Conservation (phyloP, 768 basidiomycete species). For the Collybiopsis confluens region DNA sequence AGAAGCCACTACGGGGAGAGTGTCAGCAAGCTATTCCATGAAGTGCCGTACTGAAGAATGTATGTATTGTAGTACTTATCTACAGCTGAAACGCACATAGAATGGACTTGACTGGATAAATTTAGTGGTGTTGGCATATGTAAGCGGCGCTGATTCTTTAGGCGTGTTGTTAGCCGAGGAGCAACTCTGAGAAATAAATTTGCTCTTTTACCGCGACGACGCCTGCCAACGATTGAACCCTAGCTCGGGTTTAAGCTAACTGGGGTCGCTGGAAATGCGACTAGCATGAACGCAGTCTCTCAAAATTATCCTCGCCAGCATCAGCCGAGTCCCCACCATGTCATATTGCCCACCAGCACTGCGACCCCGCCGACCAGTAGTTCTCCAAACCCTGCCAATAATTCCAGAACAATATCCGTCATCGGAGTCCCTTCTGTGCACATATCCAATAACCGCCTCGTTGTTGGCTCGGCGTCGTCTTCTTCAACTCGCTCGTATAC, state of each 20-base stretch:
- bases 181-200: not conserved
- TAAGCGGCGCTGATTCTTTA: not conserved
- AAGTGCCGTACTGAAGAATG: constrained; percentile 69
- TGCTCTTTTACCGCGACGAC: not conserved
- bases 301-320: constrained; percentile 21
- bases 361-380: not conserved
- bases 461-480: constrained; percentile 68
- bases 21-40: constrained; percentile 84
- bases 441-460: constrained; percentile 62
- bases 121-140: not conserved
- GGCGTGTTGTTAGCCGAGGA: not conserved
- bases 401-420: constrained; percentile 43
- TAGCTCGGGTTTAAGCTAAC: too few relatives aligned
- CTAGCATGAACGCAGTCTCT: constrained; percentile 11
- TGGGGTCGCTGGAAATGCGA: constrained; percentile 3
- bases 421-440: constrained; percentile 74
- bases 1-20: constrained; percentile 97
- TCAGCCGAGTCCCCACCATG: constrained; percentile 19
- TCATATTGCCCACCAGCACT: constrained; percentile 7
- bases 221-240: not conserved
- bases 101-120: not conserved
- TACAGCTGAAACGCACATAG: not conserved
- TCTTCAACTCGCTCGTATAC: constrained; percentile 88
- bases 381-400: constrained; percentile 18
- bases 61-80: not conserved